Base-by-base conservation (phyloP, 345 rosid genomes). In the Carallia pectinifolia region DNA sequence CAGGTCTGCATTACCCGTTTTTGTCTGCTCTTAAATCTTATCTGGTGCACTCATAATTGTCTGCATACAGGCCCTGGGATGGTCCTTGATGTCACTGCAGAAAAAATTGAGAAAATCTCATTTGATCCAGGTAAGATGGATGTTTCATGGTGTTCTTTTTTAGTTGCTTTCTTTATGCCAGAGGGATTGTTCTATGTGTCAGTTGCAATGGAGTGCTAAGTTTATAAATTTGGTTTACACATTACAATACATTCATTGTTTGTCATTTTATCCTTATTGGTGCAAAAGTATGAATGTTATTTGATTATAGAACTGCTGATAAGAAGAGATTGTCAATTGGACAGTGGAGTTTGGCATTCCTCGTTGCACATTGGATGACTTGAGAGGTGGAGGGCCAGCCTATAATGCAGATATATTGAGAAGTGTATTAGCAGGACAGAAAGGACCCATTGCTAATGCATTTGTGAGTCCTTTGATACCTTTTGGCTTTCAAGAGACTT, bases 281-380 rank as follows among this genome's bases (percentile, higher is more conserved):
- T 56, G 0, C 17, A 56, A 56, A 56, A 23, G 27, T 56, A 4
- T 0, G 17, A 16, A 10, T 60, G 34, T 12, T 48, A 47, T 13
- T 65, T 52, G 9, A 29, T 37, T 58, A 62, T 58, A 70, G 12
- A 30, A 58, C 23, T 33, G 37, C 75, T 67, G 7, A 38, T 60
- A 48, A 73, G 6, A 44, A 23, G 31, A 67, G 31, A 69, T 19
- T 67, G 50, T 59, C 5, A 62, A 37, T 69, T 53, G 80, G 38
- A 72, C 82, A 92, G 97, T 96, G 93, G 95, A 92, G 23, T 92
- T 85, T 58, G 98, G 90, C 65, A 86, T 96, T 78, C 96, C 90
- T 72, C 95, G 97, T 23, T 96, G 98, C 73, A 90, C 91, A 23
- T 67, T 88, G 66, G 91, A 85, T 12, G 85, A 85, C 76, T 83